phyloP scores from a whole-genome alignment of 805 yeast species.

The Candida nemodendra region DNA sequence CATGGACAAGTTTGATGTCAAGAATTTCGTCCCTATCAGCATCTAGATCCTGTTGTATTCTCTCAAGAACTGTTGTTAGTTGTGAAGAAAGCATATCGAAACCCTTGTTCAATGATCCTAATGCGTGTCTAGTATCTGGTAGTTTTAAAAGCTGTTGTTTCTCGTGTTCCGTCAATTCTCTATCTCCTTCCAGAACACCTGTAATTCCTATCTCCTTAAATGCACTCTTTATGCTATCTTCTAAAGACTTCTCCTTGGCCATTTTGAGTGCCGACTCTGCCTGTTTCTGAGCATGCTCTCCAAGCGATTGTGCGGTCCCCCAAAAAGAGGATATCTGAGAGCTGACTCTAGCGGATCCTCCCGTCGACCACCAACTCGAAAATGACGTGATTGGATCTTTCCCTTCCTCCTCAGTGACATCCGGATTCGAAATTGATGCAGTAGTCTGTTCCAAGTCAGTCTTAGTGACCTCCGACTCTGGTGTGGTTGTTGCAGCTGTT shows the following conservation, averaged over 20 bases:
- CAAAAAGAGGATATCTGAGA: slow-evolving; percentile 63
- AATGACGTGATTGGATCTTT: slow-evolving; percentile 65
- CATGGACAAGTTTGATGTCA: slow-evolving; percentile 65
- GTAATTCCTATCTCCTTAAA: slow-evolving; percentile 42
- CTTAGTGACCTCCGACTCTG: slow-evolving; percentile 3
- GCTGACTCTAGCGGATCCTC: slow-evolving; percentile 64
- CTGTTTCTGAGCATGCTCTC: slow-evolving; percentile 43
- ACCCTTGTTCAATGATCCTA: slow-evolving; percentile 37
- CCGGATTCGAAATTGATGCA: slow-evolving; percentile 54
- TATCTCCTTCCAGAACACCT: slow-evolving; percentile 34
- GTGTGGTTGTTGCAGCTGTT: slow-evolving; percentile 3
- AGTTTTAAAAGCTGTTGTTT: slow-evolving; percentile 25
- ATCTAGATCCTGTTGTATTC: slow-evolving; percentile 32
- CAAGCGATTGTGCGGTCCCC: slow-evolving; percentile 53
- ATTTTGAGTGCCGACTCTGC: slow-evolving; percentile 52
- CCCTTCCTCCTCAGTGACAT: slow-evolving; percentile 8
- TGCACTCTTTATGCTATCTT: slow-evolving; percentile 36
- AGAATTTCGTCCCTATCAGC: slow-evolving; percentile 50
- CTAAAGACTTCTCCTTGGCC: slow-evolving; percentile 40
- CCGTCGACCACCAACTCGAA: slow-evolving; percentile 72
- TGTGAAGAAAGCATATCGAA: slow-evolving; percentile 31
- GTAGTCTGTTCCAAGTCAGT: slow-evolving; percentile 51
- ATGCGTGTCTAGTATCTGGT: slow-evolving; percentile 34
- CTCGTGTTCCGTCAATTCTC: slow-evolving; percentile 34
- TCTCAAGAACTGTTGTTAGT: slow-evolving; percentile 39